Conservation (phyloP, 148 eudicot species). For the Rhododendron simsii region DNA sequence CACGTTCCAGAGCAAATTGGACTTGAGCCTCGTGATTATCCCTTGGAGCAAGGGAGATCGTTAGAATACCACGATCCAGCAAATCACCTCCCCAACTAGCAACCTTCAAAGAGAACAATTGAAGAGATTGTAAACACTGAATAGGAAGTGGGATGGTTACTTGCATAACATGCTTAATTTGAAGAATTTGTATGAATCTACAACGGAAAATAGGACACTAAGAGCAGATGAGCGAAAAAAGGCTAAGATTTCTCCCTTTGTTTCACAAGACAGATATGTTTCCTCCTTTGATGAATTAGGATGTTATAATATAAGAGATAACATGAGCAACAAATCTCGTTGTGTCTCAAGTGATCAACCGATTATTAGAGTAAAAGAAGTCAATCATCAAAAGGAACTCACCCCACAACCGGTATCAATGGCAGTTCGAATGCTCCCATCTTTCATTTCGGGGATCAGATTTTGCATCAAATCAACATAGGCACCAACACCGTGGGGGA, state of each 20-base stretch:
- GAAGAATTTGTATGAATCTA: neutral
- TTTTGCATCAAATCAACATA: constrained; percentile 78
- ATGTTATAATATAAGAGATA: neutral
- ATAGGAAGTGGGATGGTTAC: neutral
- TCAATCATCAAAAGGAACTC: constrained; percentile 20
- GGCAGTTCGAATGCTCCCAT: constrained; percentile 77
- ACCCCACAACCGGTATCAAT: constrained; percentile 98
- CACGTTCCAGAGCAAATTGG: constrained; percentile 91
- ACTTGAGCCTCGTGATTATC: constrained; percentile 97
- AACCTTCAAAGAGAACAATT: constrained; percentile 38
- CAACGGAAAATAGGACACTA: neutral
- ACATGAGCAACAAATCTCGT: neutral
- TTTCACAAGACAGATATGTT: neutral
- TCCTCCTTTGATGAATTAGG: neutral
- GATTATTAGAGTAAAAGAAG: neutral
- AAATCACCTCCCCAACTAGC: constrained; percentile 98
- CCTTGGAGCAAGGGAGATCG: constrained; percentile 89
- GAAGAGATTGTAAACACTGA: neutral
- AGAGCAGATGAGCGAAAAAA: neutral
- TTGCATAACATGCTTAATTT: neutral
- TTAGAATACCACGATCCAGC: constrained; percentile 70
- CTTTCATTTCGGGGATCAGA: constrained; percentile 75
- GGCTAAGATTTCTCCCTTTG: neutral
- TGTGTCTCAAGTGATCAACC: neutral
- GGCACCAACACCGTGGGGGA: constrained; percentile 66